Percentiles rank a stretch among this genome's conserved stretches.
phyloP scores from a whole-genome alignment of 2,329 filamentous ascomycete genomes.

The Elsinoe batatas region DNA sequence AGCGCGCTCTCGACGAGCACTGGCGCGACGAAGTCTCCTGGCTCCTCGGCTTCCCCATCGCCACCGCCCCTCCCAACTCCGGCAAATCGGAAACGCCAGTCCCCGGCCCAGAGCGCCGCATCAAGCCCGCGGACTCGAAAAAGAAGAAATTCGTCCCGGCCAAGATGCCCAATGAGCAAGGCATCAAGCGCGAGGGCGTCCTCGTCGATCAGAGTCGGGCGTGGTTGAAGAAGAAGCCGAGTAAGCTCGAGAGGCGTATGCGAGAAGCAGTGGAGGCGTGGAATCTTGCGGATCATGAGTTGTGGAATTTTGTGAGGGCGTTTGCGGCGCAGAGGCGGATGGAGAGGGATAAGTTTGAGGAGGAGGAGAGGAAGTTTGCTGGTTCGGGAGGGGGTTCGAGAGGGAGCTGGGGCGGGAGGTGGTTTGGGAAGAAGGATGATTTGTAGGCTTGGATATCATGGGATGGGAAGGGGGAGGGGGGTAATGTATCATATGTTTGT shows the following conservation, averaged over 20 bases:
- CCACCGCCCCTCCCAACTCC: constrained; percentile 44
- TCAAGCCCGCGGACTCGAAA: constrained; percentile 26
- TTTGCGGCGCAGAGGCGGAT: constrained; percentile 53
- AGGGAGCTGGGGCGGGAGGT: constrained; percentile 28
- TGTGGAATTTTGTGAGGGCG: constrained; percentile 64
- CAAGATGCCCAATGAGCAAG: constrained; percentile 42
- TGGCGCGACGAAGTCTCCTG: constrained; percentile 55
- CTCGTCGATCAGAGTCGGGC: constrained; percentile 45
- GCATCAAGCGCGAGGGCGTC: constrained; percentile 45
- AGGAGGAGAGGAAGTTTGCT: constrained; percentile 55
- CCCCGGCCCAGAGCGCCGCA: constrained; percentile 47
- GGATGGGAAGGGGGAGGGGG: background rate
- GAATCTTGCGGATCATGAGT: constrained; percentile 61
- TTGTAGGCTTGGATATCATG: background rate
- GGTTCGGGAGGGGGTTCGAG: constrained; percentile 44
- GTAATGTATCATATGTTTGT: constrained; percentile 1
- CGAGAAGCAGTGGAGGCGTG: constrained; percentile 40
- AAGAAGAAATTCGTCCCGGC: constrained; percentile 42
- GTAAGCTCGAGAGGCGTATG: constrained; percentile 9
- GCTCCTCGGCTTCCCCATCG: constrained; percentile 78
- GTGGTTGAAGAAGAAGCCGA: constrained; percentile 13
- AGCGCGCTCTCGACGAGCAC: constrained; percentile 27
- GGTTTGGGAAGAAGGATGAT: constrained; percentile 21
- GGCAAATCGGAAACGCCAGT: constrained; percentile 50
- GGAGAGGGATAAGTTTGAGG: constrained; percentile 60